phyloP scores from a whole-genome alignment of 1,139 yeast species.

The Nematodospora anomalae region DNA sequence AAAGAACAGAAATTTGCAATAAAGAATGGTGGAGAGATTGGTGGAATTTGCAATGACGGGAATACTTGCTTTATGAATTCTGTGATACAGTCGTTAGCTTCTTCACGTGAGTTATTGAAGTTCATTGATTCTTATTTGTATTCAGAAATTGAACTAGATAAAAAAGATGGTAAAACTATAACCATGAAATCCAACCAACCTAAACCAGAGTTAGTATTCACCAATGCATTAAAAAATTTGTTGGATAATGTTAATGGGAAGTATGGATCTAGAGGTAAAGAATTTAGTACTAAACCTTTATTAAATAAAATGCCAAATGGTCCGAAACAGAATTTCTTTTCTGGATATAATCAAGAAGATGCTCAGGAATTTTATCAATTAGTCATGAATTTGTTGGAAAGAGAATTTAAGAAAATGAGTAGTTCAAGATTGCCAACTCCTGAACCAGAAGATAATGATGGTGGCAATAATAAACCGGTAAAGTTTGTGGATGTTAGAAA shows the following conservation, averaged over 20 bases:
- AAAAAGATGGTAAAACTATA: slow-evolving; percentile 25
- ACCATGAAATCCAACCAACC: slow-evolving; percentile 24
- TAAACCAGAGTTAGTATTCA: slow-evolving; percentile 44
- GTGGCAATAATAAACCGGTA: slow-evolving; percentile 8
- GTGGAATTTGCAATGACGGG: slow-evolving; percentile 87
- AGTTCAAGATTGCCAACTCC: slow-evolving; percentile 20
- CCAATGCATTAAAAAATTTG: slow-evolving; percentile 50
- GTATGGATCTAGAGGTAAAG: slow-evolving; percentile 55
- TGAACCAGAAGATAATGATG: slow-evolving; percentile 21
- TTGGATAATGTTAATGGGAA: slow-evolving; percentile 55
- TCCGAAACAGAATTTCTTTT: slow-evolving; percentile 71
- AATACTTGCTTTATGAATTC: slow-evolving; percentile 94
- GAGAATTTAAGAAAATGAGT: slow-evolving; percentile 45
- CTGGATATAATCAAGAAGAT: slow-evolving; percentile 89
- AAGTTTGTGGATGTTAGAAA: slow-evolving; percentile 23
- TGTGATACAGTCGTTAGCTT: slow-evolving; percentile 80
- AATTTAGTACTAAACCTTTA: slow-evolving; percentile 66
- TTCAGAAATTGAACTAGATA: slow-evolving; percentile 24
- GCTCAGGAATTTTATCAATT: slow-evolving; percentile 93
- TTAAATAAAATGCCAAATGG: slow-evolving; percentile 75
- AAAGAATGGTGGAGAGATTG: slow-evolving; percentile 68
- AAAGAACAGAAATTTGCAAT: slow-evolving; percentile 40
- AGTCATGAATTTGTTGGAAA: slow-evolving; percentile 69
- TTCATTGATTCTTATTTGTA: slow-evolving; percentile 54
- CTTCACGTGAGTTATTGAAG: slow-evolving; percentile 59